Base-by-base conservation (phyloP, 2,329 filamentous ascomycete genomes). In the Didymella sp. region DNA sequence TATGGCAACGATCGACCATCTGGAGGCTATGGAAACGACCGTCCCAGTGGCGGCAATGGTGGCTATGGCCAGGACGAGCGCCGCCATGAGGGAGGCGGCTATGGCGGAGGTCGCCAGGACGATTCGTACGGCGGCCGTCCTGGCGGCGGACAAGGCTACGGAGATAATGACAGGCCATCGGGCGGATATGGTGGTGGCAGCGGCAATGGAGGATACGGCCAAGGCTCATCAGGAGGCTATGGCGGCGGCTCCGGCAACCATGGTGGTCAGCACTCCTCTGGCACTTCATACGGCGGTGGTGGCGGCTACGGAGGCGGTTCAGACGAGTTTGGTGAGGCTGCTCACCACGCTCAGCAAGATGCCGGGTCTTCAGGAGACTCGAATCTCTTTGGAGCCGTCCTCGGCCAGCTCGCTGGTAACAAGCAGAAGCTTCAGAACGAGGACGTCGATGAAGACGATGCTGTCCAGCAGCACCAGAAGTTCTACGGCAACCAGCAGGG, bases 381-480 rank as follows among this genome's bases (percentile, higher is more conserved):
- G 38, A 73, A 64, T 48, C 65, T 89, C 38, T 89, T 89, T 78
- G 80, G 78, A 60, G 78, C 75, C 19, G 86, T 84, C 1, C 72
- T 89, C 21, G 78, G 80, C 49, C 79, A 83, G 72, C 76, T 90
- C 2, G 73, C 77, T 15, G 81, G 85, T 60, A 81, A 84, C 70
- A 80, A 84, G 69, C 77, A 81, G 24, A 73, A 78, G 19, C 74
- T 83, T 33, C 72, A 79, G 35, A 76, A 81, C 35, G 80, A 84
- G 51, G 80, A 84, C 30, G 71, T 89, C 17, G 83, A 90, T 64
- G 86, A 89, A 72, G 73, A 85, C 47, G 79, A 91, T 59, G 89
- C 89, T 17, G 85, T 94, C 21, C 81, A 85, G 65, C 85, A 89
- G 64, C 92, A 97, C 79, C 84, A 92, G 78, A 83, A 89, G 57